Base-by-base conservation (phyloP, 2,329 filamentous ascomycete genomes). In the Didymella exigua region DNA sequence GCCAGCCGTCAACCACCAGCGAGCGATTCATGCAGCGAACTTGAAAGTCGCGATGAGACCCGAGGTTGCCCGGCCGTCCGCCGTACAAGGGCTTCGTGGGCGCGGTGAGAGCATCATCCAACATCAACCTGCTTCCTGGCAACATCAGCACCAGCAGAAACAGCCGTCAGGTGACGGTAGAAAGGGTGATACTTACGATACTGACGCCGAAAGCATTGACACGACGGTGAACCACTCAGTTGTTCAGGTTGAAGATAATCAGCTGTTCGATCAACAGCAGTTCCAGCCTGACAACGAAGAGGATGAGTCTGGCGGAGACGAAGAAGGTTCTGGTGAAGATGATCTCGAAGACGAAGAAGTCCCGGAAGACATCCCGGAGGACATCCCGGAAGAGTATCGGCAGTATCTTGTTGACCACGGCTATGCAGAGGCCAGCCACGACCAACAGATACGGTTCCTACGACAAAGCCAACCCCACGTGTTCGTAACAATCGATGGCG, bases 201-300 rank as follows among this genome's bases (percentile, higher is more conserved):
- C 75, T 54, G 75, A 77, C 54, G 69, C 68, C 23, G 73, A 69
- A 34, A 74, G 70, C 45, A 61, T 75, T 24, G 74, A 75, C 40
- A 73, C 69, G 5, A 75, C 72, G 21, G 58, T 68, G 1, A 60
- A 68, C 21, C 56, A 45, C 4, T 71, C 68, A 24, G 36, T 61
- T 10, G 26, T 68, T 4, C 58, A 67, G 3, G 54, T 60, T 13
- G 60, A 66, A 19, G 49, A 66, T 27, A 60, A 42, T 38, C 42
- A 30, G 13, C 65, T 68, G 34, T 16, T 46, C 26, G 36, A 24
- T 27, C 37, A 58, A 8, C 44, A 48, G 8, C 52, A 53, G 3
- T 16, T 56, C 24, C 55, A 56, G 14, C 55, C 57, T 29, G 52
- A 54, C 6, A 50, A 48, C 1, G 62, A 58, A 13, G 31, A 54